Conservation (phyloP, 2,329 filamentous ascomycete species). For the Didymosphaeria variabile region DNA sequence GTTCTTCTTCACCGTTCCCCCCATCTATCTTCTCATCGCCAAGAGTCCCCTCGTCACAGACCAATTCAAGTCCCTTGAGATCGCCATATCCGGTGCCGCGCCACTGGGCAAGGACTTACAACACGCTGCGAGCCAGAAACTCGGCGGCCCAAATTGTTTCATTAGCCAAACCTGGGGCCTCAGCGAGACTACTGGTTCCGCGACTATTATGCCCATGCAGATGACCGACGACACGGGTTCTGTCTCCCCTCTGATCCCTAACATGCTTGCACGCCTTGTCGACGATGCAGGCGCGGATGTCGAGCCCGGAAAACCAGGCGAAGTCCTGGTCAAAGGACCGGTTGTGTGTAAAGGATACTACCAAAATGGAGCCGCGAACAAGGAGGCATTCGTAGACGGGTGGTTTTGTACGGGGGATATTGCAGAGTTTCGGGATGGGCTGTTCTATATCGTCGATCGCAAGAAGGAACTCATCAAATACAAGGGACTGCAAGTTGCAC, state of each 20-base stretch:
- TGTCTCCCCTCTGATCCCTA: constrained; percentile 28
- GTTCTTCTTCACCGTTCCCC: constrained; percentile 65
- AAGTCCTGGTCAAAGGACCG: constrained; percentile 73
- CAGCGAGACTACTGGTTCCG: constrained; percentile 59
- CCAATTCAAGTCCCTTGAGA: constrained; percentile 60
- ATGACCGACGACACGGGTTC: constrained; percentile 25
- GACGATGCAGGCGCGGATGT: constrained; percentile 58
- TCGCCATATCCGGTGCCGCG: constrained; percentile 62
- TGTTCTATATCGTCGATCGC: constrained; percentile 87
- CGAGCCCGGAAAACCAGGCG: constrained; percentile 62
- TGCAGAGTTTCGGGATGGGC: constrained; percentile 75
- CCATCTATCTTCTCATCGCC: constrained; percentile 65
- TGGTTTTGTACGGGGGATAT: constrained; percentile 90
- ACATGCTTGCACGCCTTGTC: constrained; percentile 28
- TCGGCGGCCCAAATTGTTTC: constrained; percentile 51
- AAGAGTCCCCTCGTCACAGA: constrained; percentile 64
- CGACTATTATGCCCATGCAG: constrained; percentile 26
- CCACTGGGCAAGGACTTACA: constrained; percentile 64
- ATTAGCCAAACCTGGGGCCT: constrained; percentile 66
- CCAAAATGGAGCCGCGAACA: constrained; percentile 73
- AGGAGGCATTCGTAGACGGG: constrained; percentile 73
- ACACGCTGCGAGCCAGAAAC: constrained; percentile 56
- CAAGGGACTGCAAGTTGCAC: constrained; percentile 53
- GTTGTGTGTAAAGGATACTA: constrained; percentile 80
- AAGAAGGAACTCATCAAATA: constrained; percentile 45